Evolutionary conservation across 768 basidiomycete species (phyloP), one percentile per base, ranked within the genome.

Genomic region (Pleurotus tuber-regium): DNA sequence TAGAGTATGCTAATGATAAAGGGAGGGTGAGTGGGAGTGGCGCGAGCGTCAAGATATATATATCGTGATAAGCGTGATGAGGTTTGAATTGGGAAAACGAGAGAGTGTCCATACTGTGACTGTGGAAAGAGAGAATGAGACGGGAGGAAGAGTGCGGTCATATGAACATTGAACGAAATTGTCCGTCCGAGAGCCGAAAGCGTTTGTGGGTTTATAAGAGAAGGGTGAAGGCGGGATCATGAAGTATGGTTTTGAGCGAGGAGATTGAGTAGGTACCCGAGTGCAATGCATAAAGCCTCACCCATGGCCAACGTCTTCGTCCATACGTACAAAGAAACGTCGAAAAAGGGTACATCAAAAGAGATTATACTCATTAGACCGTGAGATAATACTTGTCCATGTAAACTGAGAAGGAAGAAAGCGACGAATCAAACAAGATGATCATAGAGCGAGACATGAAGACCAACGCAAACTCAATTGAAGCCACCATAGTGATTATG

Each of bases 401-500:
- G 29, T 51, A 25, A 11, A 18, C 24, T n/a, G 31, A 21, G 31
- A 16, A 24, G n/a, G 19, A 18, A 31, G 18, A 46, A 46, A 29
- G 25, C 19, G 26, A 30, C 12, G 8, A 26, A 29, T 6, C 25
- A 11, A 29, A 47, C 14, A 47, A 47, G 24, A 38, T 56, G 48
- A 42, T 63, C 64, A 11, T 4, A 4, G 2, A 38, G 35, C 5
- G 21, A 38, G 12, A 14, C n/a, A n/a, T n/a, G 41, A 24, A 21
- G 16, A 24, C 41, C 41, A 42, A 8, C 23, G 7, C 10, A 42
- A 42, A 42, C 8, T 24, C 31, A 26, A 48, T 18, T 30, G 46
- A 18, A 36, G 10, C 46, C 46, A 21, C 46, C 46, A 52, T 64
- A 63, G 52, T 66, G 58, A n/a, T n/a, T n/a, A n/a, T n/a, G n/a